Evolutionary conservation across 495 filamentous ascomycete species (phyloP), one percentile per base, ranked within the genome.

Genomic region (Terfezia claveryi): DNA sequence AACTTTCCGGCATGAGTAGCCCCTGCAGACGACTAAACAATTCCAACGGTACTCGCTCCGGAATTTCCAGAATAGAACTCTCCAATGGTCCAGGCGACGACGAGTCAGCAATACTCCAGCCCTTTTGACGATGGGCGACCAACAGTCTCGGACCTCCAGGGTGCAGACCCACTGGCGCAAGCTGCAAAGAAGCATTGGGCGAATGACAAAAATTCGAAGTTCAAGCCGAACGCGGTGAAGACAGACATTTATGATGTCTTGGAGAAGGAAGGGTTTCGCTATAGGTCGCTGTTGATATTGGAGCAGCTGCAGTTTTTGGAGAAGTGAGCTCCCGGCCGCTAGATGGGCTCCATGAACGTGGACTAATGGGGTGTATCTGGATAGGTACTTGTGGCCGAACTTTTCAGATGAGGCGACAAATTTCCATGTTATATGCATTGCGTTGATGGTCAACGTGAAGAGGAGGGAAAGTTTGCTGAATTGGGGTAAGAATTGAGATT

Each of bases 261-360:
- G 56, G 87, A 96, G 67, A 77, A 79, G 58, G 80, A 86, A 52
- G 72, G 72, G 49, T 95, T 94, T 64, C 74, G 74, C n/a, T 77
- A 77, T 64, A 81, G 76, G 60, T 80, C 80, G 11, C 75, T 96
- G 37, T 73, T 94, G 55, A 76, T 83, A 8, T 72, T 99, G 58
- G 91, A 99, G 69, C 86, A 87, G 57, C 67, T 95, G 58, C 89
- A 93, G 69, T 76, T 92, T 44, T 68, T 99, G 55, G 91, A 99
- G 63, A 87, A 78, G 81, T 88, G 72, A 10, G 72, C 49, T 20
- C 12, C 10, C 11, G 41, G 23, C 12, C 3, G 11, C 2, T 50
- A 20, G 11, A 14, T 23, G 23, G 7, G 4, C 14, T 6, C 0
- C 11, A 49, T 23, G 49, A 37, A 10, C 37, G 17, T 50, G 36